Conservation (phyloP, 2,329 filamentous ascomycete genomes). For the Zelopaecilomyces penicillatus region DNA sequence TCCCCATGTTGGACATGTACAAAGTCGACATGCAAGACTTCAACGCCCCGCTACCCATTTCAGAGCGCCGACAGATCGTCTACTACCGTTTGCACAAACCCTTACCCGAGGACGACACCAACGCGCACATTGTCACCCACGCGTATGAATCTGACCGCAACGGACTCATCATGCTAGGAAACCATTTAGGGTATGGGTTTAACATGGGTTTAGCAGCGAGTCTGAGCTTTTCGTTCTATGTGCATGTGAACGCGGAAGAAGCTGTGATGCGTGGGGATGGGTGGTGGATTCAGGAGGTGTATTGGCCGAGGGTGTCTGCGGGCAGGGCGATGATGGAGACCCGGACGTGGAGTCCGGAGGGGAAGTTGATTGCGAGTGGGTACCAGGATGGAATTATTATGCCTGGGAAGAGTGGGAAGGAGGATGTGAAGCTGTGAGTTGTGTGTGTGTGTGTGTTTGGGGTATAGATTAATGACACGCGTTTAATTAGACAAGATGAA, state of each 20-base stretch:
- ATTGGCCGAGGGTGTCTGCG: slow-evolving; percentile 38
- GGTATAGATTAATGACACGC: too few species aligned
- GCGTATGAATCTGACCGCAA: slow-evolving; percentile 47
- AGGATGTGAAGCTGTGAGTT: slow-evolving; percentile 17
- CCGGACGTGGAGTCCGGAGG: slow-evolving; percentile 46
- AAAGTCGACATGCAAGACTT: slow-evolving; percentile 44
- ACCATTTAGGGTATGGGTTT: slow-evolving; percentile 39
- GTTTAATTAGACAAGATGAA: too few species aligned
- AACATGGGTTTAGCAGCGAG: slow-evolving; percentile 34
- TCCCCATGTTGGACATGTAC: slow-evolving; percentile 44
- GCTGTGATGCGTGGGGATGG: slow-evolving; percentile 37
- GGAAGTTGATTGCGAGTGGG: slow-evolving; percentile 44
- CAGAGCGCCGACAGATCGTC: slow-evolving; percentile 40
- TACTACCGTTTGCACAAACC: slow-evolving; percentile 40
- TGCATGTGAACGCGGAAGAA: slow-evolving; percentile 41
- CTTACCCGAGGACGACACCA: slow-evolving; percentile 30
- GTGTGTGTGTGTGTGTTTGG: too few species aligned
- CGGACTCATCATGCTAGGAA: slow-evolving; percentile 41
- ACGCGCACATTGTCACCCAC: slow-evolving; percentile 40
- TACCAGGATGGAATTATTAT: slow-evolving; percentile 44
- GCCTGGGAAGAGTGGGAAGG: slow-evolving; percentile 14
- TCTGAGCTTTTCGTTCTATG: slow-evolving; percentile 43
- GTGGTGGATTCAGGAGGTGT: slow-evolving; percentile 48
- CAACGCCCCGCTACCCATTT: slow-evolving; percentile 33
- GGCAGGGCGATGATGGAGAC: slow-evolving; percentile 40